Evolutionary conservation across 805 yeast genomes (phyloP).

Genomic region (Candida coleopterorum): DNA sequence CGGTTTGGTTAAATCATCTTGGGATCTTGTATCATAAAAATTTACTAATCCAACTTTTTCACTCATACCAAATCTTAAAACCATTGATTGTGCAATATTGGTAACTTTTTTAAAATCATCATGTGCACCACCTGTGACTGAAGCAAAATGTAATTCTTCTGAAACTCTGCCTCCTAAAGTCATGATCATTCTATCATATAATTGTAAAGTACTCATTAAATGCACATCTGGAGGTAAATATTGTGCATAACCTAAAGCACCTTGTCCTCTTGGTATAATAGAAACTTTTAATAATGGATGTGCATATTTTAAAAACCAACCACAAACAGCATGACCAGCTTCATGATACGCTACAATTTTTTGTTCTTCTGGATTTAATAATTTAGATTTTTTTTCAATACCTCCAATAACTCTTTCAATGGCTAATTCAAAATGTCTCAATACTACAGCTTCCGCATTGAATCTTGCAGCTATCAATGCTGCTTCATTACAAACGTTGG

Average conservation of each 20-base stretch:
- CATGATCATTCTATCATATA: slow-evolving; percentile 91
- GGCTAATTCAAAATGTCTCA: slow-evolving; percentile 88
- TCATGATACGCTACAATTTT: slow-evolving; percentile 94
- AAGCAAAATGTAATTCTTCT: slow-evolving; percentile 85
- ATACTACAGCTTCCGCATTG: slow-evolving; percentile 62
- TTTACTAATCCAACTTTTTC: slow-evolving; percentile 77
- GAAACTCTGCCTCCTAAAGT: slow-evolving; percentile 95
- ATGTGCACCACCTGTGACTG: slow-evolving; percentile 95
- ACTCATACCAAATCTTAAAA: slow-evolving; percentile 88
- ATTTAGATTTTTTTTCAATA: slow-evolving; percentile 80
- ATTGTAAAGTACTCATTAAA: slow-evolving; percentile 69
- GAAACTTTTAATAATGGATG: slow-evolving; percentile 95
- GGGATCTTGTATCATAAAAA: slow-evolving; percentile 63
- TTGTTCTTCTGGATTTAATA: slow-evolving; percentile 82
- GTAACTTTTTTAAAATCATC: slow-evolving; percentile 97
- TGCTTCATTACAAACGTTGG: slow-evolving; percentile 95
- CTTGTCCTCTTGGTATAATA: slow-evolving; percentile 94
- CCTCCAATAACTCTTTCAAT: slow-evolving; percentile 98
- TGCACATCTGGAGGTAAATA: slow-evolving; percentile 92
- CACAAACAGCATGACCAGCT: slow-evolving; percentile 98
- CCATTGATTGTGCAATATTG: slow-evolving; percentile 90
- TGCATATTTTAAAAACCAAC: slow-evolving; percentile 89
- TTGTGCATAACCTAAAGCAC: slow-evolving; percentile 96
- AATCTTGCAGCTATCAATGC: slow-evolving; percentile 94
- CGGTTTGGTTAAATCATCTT: slow-evolving; percentile 72